phyloP scores from a whole-genome alignment of 1,284 basidiomycete species.

The Farysia itapuensis region DNA sequence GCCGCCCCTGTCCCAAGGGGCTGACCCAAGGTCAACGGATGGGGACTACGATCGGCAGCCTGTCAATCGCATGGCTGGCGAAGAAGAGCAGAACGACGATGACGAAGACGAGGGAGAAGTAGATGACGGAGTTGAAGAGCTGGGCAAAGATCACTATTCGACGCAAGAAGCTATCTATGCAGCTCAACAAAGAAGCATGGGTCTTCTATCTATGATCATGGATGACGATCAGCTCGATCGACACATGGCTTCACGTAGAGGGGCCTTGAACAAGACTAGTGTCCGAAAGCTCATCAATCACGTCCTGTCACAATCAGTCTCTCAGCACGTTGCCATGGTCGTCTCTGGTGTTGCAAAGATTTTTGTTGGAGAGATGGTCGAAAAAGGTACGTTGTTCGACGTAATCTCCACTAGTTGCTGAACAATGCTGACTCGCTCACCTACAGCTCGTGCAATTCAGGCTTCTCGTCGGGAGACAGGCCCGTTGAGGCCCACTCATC shows the following conservation, averaged over 20 bases:
- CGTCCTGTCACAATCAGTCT: constrained; percentile 73
- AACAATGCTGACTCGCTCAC: too few species aligned
- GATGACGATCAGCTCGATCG: constrained; percentile 79
- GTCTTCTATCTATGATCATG: constrained; percentile 83
- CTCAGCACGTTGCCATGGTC: constrained; percentile 80
- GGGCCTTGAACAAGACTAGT: constrained; percentile 77
- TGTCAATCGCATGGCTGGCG: constrained; percentile 1
- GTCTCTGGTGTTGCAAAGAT: constrained; percentile 86
- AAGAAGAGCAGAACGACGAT: constrained; percentile 24
- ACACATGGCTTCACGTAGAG: constrained; percentile 81
- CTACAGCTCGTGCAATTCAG: constrained; percentile 74
- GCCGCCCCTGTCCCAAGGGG: constrained; percentile 10
- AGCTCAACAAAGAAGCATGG: constrained; percentile 59
- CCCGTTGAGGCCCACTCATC: constrained; percentile 78
- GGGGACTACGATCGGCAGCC: constrained; percentile 7
- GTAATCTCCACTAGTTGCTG: too few species aligned
- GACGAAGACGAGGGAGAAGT: constrained; percentile 50
- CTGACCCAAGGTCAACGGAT: constrained; percentile 13
- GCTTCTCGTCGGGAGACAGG: constrained; percentile 71
- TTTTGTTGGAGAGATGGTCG: constrained; percentile 87
- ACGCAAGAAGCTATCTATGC: constrained; percentile 56
- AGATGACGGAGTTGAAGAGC: constrained; percentile 53
- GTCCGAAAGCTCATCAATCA: constrained; percentile 84
- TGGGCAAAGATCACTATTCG: constrained; percentile 47
- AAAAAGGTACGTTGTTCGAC: constrained; percentile 70